Base-by-base conservation (phyloP, 148 eudicot species). In the Chenopodium formosanum region DNA sequence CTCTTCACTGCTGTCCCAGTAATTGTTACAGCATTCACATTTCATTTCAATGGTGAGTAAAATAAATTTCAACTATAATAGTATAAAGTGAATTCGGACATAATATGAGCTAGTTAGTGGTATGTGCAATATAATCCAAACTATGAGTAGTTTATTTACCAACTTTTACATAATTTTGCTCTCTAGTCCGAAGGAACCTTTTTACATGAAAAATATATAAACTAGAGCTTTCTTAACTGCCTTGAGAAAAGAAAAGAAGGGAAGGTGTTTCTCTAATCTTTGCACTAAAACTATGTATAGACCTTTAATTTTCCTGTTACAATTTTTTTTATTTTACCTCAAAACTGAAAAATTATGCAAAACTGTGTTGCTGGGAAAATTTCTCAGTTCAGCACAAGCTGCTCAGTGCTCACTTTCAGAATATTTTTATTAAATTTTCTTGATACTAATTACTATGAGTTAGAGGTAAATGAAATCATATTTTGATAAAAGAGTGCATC, bases 1-100 rank as follows among this genome's bases (percentile, higher is more conserved):
- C 97, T 96, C 75, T 96, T 96, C 88, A 94, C 99, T 17, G 93
- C 98, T 20, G 84, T 91, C 50, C 99, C 99, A 16, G 97, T 96
- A 7, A 92, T 96, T 58, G 97, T 96, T 0, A 94, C 99, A 0
- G 98, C 99, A 52, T 96, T 96, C 87, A 94, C 97, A 27, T 96
- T 94, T 88, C 99, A 96, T 79, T 94, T 96, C 89, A 96, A 96
- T 77, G 94, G 99, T 96, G 78, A 89, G 90, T 52, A 2, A 9
- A 48, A 73, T 0, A 48, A 9, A 2, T 0, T 23, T 72, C 44
- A 17, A 32, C 44, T 16, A 16, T 34, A 34, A 40, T 40, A 70
- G 23, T 17, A 16, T 12, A 2, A 37, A 70, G 12, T 17, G 48
- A 16, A 17, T 4, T 56, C 4, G 7, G 16, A 12, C 62, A 16